Percentiles rank a stretch among this genome's conserved stretches.
phyloP scores from a whole-genome alignment of 768 basidiomycete genomes.

The Saitozyma podzolica region DNA sequence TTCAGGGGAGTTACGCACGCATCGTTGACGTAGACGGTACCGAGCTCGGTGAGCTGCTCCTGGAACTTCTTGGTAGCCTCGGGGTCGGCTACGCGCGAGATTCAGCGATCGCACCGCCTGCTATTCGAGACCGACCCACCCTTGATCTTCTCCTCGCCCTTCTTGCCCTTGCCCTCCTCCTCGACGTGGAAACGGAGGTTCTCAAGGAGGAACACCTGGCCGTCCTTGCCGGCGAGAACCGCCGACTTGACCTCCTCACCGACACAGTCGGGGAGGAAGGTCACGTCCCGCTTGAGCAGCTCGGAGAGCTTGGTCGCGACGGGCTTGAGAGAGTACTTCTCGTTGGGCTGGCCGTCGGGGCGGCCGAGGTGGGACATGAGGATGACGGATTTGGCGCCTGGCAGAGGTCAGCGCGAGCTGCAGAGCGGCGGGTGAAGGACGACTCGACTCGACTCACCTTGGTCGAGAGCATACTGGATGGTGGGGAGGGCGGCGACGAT shows the following conservation, averaged over 20 bases:
- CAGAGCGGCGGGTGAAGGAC: neutral
- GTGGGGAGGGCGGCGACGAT: constrained; percentile 96
- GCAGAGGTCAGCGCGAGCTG: constrained; percentile 2
- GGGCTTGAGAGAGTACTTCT: constrained; percentile 87
- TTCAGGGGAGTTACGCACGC: constrained; percentile 55
- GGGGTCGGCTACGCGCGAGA: constrained; percentile 61
- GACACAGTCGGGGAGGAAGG: constrained; percentile 80
- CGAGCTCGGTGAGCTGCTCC: constrained; percentile 81
- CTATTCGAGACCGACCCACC: constrained; percentile 50
- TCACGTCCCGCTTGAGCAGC: constrained; percentile 70
- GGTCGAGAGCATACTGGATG: constrained; percentile 85
- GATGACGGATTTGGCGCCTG: constrained; percentile 69
- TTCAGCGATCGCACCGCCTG: neutral
- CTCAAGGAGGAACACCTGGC: constrained; percentile 81
- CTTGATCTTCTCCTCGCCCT: constrained; percentile 84
- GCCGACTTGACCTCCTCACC: constrained; percentile 79
- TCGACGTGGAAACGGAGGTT: constrained; percentile 98
- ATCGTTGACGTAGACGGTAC: constrained; percentile 97
- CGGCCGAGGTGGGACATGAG: constrained; percentile 99
- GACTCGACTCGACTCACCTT: constrained; percentile 59
- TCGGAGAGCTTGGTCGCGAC: constrained; percentile 75
- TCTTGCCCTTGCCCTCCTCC: constrained; percentile 96
- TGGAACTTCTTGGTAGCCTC: constrained; percentile 78
- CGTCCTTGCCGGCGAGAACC: constrained; percentile 64
- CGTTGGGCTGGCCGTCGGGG: constrained; percentile 85